Base-by-base conservation (phyloP, 2,329 filamentous ascomycete genomes). In the Immersiporthe knoxdaviesiana region DNA sequence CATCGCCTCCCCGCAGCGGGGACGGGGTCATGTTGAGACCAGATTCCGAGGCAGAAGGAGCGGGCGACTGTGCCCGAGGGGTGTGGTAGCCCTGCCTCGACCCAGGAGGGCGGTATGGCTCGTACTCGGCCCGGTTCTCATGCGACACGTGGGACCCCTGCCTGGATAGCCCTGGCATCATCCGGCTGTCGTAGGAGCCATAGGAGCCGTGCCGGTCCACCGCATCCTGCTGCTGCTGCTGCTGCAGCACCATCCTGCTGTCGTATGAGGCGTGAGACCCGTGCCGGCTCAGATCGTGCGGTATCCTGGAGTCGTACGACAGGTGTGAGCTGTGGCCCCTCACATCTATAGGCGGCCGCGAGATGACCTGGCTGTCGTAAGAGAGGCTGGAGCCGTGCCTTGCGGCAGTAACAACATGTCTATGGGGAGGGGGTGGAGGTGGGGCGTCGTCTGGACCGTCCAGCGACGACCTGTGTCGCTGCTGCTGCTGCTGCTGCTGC, bases 1-100 rank as follows among this genome's bases (percentile, higher is more conserved):
- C 94, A 99, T 99, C 1, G 96, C 96, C 78, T 94, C 93, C 70
- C 96, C n/a, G 87, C 3, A 99, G 82, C 0, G 96, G 96, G 2
- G 96, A 98, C 1, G 96, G 96, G 0, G 96, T 99, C 63, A 71
- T 64, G 47, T 71, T 69, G 78, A 92, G 83, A 1, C 89, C 89
- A 59, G 85, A 87, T 52, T 83, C 82, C 60, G 85, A 88, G 1
- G 92, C 89, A 6, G 93, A 94, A 4, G 88, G 88, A 2, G 90
- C 90, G 0, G 91, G 90, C 1, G 92, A 92, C 8, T 84, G 83
- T 72, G 79, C 84, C 71, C 87, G 81, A 1, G 88, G 86, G 1
- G 86, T 90, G 66, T 85, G 81, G 68, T 86, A 84, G 11, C 80
- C 81, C 64, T 79, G 75, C 11, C 75, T 72, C 50, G 76, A 79